Evolutionary conservation across 2,329 filamentous ascomycete species (phyloP).

Genomic region (Whalleya microplaca): DNA sequence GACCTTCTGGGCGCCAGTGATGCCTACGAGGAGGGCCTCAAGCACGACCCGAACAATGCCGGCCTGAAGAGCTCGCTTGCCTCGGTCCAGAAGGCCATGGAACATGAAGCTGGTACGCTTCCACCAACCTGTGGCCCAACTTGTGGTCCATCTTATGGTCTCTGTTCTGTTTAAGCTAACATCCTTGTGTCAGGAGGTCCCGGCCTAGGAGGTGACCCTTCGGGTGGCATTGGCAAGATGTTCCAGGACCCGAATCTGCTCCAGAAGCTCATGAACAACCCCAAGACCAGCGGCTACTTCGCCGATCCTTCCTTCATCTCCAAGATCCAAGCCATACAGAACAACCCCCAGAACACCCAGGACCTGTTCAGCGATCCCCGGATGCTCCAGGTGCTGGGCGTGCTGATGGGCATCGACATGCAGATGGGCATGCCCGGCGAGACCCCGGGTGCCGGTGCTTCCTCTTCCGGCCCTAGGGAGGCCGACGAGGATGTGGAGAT

Average conservation of each 20-base stretch:
- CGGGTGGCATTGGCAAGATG: constrained; percentile 82
- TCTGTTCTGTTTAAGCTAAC: constrained; percentile 12
- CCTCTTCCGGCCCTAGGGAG: constrained; percentile 44
- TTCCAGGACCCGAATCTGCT: constrained; percentile 92
- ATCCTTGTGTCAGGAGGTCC: constrained; percentile 36
- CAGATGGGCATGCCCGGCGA: constrained; percentile 56
- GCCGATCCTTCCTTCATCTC: constrained; percentile 86
- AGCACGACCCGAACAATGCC: constrained; percentile 88
- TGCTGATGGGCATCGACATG: constrained; percentile 93
- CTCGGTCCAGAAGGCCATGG: constrained; percentile 85
- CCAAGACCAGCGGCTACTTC: constrained; percentile 84
- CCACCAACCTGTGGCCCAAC: background rate
- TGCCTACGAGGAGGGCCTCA: constrained; percentile 92
- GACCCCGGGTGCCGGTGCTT: constrained; percentile 36
- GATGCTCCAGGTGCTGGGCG: constrained; percentile 92
- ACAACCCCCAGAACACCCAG: constrained; percentile 78
- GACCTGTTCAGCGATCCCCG: constrained; percentile 86
- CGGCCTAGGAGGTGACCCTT: constrained; percentile 63
- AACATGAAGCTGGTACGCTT: constrained; percentile 63
- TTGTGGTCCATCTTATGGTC: background rate
- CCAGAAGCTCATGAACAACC: constrained; percentile 89
- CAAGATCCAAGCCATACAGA: constrained; percentile 80
- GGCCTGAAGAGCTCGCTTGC: constrained; percentile 89
- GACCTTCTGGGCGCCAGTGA: constrained; percentile 85
- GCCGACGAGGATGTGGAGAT: constrained; percentile 76